A percentile compares a stretch with the other conserved stretches of the same genome.
Evolutionary conservation across 2,329 filamentous ascomycete species (phyloP).

Genomic region (Xylaria sp.): DNA sequence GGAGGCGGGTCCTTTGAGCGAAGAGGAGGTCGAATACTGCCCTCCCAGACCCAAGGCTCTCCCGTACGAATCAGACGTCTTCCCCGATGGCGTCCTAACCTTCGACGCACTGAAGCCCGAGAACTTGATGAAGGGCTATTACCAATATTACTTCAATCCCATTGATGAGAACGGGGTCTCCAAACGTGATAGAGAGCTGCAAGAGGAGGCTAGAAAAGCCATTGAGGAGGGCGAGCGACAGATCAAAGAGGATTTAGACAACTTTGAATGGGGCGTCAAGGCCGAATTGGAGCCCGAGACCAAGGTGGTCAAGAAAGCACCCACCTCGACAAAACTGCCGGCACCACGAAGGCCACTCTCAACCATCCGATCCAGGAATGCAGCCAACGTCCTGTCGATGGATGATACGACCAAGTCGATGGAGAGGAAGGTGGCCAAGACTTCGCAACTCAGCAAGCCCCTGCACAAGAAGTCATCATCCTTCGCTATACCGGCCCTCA

Average conservation of each 20-base stretch:
- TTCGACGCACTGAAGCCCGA: constrained; percentile 68
- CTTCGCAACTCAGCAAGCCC: constrained; percentile 41
- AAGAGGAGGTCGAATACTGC: constrained; percentile 89
- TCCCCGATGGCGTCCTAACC: constrained; percentile 67
- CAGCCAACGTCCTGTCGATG: constrained; percentile 64
- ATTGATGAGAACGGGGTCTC: constrained; percentile 75
- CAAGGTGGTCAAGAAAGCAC: constrained; percentile 43
- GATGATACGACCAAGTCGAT: constrained; percentile 49
- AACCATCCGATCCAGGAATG: constrained; percentile 65
- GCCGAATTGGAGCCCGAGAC: constrained; percentile 61
- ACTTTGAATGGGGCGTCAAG: constrained; percentile 69
- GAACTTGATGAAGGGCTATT: constrained; percentile 71
- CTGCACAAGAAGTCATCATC: constrained; percentile 44
- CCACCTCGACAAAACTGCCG: constrained; percentile 33
- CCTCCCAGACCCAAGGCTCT: constrained; percentile 77
- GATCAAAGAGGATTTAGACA: constrained; percentile 74
- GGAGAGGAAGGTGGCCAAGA: constrained; percentile 48
- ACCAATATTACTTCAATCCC: constrained; percentile 69
- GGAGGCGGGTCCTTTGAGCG: constrained; percentile 58
- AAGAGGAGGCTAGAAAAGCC: constrained; percentile 62
- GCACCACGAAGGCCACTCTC: constrained; percentile 53
- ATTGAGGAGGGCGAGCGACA: constrained; percentile 71
- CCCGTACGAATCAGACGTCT: constrained; percentile 76
- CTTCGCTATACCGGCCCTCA: constrained; percentile 48
- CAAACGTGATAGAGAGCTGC: constrained; percentile 69